phyloP scores from a whole-genome alignment of 2,329 filamentous ascomycete species.

The Aspergillus tamarii region DNA sequence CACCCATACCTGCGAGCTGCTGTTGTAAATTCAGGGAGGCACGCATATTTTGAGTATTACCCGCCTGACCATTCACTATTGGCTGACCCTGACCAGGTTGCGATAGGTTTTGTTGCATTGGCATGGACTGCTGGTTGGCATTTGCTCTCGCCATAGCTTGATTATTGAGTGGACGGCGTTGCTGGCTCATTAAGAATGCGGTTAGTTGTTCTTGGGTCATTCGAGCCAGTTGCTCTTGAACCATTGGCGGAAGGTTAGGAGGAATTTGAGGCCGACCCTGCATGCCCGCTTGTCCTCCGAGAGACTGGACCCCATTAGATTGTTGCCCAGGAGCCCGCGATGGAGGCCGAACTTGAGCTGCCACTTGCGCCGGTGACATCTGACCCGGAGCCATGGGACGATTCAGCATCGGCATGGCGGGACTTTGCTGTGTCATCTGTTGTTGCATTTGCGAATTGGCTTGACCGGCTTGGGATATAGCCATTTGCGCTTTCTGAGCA shows the following conservation, averaged over 20 bases:
- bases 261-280: constrained; percentile 40
- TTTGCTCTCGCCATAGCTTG: constrained; percentile 37
- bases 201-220: constrained; percentile 42
- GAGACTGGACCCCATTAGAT: constrained; percentile 28
- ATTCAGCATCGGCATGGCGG: constrained; percentile 48
- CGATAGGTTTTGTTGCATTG: constrained; percentile 33
- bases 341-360: constrained; percentile 38
- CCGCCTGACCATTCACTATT: constrained; percentile 37
- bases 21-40: constrained; percentile 39
- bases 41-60: constrained; percentile 38
- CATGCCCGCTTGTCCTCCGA: constrained; percentile 34
- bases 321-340: constrained; percentile 38
- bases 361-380: constrained; percentile 41
- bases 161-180: constrained; percentile 34
- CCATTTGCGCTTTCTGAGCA: constrained; percentile 50
- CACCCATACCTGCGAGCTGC: constrained; percentile 35
- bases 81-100: constrained; percentile 38
- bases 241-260: constrained; percentile 34
- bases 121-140: constrained; percentile 32
- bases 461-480: constrained; percentile 50
- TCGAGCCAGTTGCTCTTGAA: constrained; percentile 40
- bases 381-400: constrained; percentile 44
- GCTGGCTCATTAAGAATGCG: constrained; percentile 37
- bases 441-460: constrained; percentile 43
- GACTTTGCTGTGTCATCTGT: constrained; percentile 44